Evolutionary conservation across 768 basidiomycete species (phyloP), one percentile per base, ranked within the genome.

Genomic region (Gymnopilus dilepis): DNA sequence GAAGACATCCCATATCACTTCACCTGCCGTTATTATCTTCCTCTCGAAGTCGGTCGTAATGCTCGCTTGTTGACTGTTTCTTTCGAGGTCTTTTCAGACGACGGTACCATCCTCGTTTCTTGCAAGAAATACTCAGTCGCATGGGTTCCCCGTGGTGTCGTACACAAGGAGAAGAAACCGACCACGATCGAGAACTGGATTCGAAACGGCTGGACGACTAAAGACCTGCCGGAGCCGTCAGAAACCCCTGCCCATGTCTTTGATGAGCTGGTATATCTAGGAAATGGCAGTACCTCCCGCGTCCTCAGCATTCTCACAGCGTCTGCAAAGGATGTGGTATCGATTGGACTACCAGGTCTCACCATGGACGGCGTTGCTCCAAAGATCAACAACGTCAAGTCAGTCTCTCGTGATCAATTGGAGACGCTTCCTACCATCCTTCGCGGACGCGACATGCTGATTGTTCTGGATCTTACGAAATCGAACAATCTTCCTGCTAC

Each of bases 121-220:
- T 77, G 75, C 65, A 61, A 65, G 59, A 73, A 69, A 45, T 77
- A 77, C 55, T 71, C 73, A 0, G 76, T 76, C 17, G 74, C 73
- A 3, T 75, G 73, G 74, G 68, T 75, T 2, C 74, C 74, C 15
- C 67, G 63, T 17, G 74, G 74, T 41, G 69, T 73, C 22, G 74
- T 72, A 8, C 67, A 69, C 59, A 67, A 69, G 41, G 67, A 69
- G 37, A 66, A 69, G 55, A 67, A 66, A 30, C 33, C 43, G 6
- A 38, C 33, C 26, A 28, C 52, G 41, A 42, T 15, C 21, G 56
- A 64, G 4, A 66, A 56, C 48, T 71, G 70, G 72, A 58, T 68
- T n/a, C 63, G 66, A 50, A 70, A 68, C 40, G 61, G 58, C n/a
- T 71, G 72, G 72, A 59, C 42, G 17, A 31, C 42, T 9, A 63